A percentile compares a stretch with the other conserved stretches of the same genome.
These are phyloP conservation scores for Pythium rhizo-oryzae DNA, from an alignment of 352 stramenopile species.

Conservation along the genomic window DNA sequence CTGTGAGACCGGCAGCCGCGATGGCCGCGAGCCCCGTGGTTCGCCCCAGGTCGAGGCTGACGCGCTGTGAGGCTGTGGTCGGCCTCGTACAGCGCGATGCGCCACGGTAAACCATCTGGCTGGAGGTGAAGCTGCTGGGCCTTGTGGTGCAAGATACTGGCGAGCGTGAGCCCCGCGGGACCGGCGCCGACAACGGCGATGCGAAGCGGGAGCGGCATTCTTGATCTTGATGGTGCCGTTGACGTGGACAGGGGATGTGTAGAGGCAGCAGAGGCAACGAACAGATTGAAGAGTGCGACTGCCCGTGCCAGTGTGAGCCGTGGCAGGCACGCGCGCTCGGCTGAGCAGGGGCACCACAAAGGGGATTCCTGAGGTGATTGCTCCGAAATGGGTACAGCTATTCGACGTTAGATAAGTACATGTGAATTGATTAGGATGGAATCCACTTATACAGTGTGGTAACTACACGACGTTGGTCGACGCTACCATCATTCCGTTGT, in stretches of 20 bases:
- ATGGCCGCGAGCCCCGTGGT: slow-evolving; percentile 16
- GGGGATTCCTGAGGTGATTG: not conserved
- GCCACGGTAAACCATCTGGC: slow-evolving; percentile 2
- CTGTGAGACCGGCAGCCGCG: slow-evolving; percentile 8
- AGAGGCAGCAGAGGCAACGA: not conserved
- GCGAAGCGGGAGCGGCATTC: slow-evolving; percentile 2
- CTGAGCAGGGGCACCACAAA: too few relatives aligned
- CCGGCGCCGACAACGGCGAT: slow-evolving; percentile 25
- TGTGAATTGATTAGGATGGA: not conserved
- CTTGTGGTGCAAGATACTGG: slow-evolving; percentile 26
- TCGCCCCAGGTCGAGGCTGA: slow-evolving; percentile 24
- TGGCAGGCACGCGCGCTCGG: too few relatives aligned
- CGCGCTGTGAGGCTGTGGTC: slow-evolving; percentile 4
- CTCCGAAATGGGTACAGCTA: not conserved
- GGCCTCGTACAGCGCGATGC: slow-evolving; percentile 18
- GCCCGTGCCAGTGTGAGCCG: too few relatives aligned
- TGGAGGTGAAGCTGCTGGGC: not conserved
- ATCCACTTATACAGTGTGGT: not conserved
- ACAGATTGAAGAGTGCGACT: slow-evolving; percentile 8
- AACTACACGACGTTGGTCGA: not conserved
- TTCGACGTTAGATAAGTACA: not conserved
- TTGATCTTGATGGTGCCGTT: not conserved
- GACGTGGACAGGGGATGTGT: not conserved
- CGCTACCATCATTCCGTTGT: not conserved
- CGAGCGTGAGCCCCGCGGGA: slow-evolving; percentile 27